Conservation (phyloP, 306 rosid species). For the Calophaca sinica region DNA sequence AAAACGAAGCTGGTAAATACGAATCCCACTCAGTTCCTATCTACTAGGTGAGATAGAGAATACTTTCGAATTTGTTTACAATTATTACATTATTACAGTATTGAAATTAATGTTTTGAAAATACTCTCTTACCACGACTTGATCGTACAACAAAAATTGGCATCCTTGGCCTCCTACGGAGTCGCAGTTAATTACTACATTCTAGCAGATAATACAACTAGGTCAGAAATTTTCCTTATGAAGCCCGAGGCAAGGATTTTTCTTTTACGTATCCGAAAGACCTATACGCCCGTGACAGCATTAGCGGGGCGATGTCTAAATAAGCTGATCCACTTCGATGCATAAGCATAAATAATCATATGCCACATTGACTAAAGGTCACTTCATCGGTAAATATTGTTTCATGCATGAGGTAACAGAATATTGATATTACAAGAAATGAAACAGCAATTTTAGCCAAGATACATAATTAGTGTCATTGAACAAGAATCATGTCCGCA, state of each 20-base stretch:
- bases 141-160: too few relatives aligned
- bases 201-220: background rate
- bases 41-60: too few relatives aligned
- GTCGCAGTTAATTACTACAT: background rate
- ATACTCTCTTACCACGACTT: too few relatives aligned
- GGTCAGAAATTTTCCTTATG: background rate
- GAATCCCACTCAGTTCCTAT: too few relatives aligned
- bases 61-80: too few relatives aligned
- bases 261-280: background rate
- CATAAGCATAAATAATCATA: background rate
- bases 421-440: slow-evolving; percentile 8
- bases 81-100: too few relatives aligned
- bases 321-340: slow-evolving; percentile 10
- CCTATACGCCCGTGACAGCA: background rate
- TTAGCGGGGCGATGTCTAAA: background rate
- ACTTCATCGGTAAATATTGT: background rate
- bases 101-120: too few relatives aligned
- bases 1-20: too few relatives aligned
- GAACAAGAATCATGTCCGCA: slow-evolving; percentile 10
- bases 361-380: slow-evolving; percentile 4
- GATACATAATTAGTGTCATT: slow-evolving; percentile 2
- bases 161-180: too few relatives aligned
- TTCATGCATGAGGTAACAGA: background rate
- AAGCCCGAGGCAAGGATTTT: background rate
- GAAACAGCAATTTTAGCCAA: slow-evolving; percentile 9